Percentiles rank a stretch among this genome's conserved stretches.
phyloP scores from a whole-genome alignment of 2,329 filamentous ascomycete species.

The Botrytis fragariae region DNA sequence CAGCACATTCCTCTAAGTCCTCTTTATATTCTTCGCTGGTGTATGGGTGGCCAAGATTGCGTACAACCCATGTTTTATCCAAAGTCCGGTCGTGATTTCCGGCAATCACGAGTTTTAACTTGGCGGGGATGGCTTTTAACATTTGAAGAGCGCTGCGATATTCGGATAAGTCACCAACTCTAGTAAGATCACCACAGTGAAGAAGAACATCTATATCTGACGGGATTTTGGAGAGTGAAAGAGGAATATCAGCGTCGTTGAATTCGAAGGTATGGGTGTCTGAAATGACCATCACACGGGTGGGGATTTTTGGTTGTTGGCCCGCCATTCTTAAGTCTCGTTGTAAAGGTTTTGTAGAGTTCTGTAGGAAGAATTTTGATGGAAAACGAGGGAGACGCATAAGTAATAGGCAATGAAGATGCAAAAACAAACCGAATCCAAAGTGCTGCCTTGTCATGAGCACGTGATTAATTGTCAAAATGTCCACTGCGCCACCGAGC shows the following conservation, averaged over 20 bases:
- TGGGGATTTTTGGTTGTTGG: conserved; percentile 23
- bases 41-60: background rate
- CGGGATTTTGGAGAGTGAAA: conserved; percentile 34
- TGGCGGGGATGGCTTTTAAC: conserved; percentile 44
- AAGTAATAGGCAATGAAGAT: background rate
- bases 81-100: conserved; percentile 61
- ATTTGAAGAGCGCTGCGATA: conserved; percentile 33
- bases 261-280: conserved; percentile 36
- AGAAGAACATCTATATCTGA: conserved; percentile 38
- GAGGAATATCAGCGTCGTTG: conserved; percentile 25
- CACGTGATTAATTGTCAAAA: background rate
- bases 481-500: background rate
- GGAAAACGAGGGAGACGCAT: background rate
- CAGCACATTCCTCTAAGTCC: conserved; percentile 18
- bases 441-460: background rate
- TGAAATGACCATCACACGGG: conserved; percentile 35
- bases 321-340: conserved; percentile 3
- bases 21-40: background rate
- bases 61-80: conserved; percentile 43
- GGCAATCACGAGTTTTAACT: conserved; percentile 59
- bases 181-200: conserved; percentile 42
- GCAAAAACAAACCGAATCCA: background rate
- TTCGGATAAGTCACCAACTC: conserved; percentile 30
- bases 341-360: background rate
- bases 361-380: background rate